Base-by-base conservation (phyloP, 768 basidiomycete genomes). In the Podaxis sp. region DNA sequence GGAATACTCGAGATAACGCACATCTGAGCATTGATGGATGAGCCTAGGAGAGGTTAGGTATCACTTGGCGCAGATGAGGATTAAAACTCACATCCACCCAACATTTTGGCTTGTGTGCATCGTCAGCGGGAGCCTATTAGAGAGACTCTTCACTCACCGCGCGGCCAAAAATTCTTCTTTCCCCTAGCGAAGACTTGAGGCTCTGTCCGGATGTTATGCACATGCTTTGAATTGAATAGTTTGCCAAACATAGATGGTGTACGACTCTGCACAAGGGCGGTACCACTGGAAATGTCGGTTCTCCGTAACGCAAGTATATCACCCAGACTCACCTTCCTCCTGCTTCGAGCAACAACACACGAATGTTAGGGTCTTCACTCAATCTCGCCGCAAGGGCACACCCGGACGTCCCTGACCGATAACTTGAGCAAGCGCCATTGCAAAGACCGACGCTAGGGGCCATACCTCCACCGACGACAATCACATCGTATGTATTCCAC, bases 31-130 rank as follows among this genome's bases (percentile, higher is more conserved):
- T 91, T 90, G 51, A 89, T 81, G 1, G 85, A 78, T 3, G 86
- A 85, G 59, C 84, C 84, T 87, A 48, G 7, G 27, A 21, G 42
- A 50, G 32, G 32, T 32, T 9, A 32, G 32, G 32, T 9, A 32
- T 9, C 32, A 32, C 7, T 9, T 32, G n/a, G n/a, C 36, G n/a
- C 18, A 50, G 23, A n/a, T 47, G n/a, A 28, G 10, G 32, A 32
- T 32, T 32, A 32, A 9, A 28, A 76, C 85, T 70, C 67, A 87
- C 89, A 91, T 67, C 89, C 89, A 27, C 89, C 89, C 5, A 91
- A 78, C 68, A 91, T 74, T 66, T 84, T 89, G 1, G 73, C 88
- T 74, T 32, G 32, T 32, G 32, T 32, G 1, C 32, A 32, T 32
- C 1, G 32, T 32, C 32, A 32, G 32, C 7, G 32, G 9, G 32